These are phyloP conservation scores for Mrakia frigida DNA, from an alignment of 768 basidiomycete genomes.

Conservation along the genomic window DNA sequence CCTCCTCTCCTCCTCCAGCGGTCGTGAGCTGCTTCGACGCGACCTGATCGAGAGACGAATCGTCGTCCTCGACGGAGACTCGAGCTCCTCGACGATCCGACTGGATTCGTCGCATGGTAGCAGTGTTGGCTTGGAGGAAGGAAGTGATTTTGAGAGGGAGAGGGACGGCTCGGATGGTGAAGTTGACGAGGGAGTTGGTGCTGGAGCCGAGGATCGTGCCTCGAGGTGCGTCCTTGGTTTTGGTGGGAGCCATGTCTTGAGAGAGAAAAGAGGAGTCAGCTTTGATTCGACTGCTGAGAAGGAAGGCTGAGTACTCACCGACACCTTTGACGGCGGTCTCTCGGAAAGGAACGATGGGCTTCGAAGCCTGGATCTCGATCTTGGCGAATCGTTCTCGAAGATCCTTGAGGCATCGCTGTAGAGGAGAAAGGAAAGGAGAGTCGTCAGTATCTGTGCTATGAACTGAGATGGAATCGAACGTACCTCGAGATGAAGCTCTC, in stretches of 20 bases:
- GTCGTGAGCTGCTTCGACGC: constrained; percentile 31
- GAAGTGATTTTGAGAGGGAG: constrained; percentile 65
- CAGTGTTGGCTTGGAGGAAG: constrained; percentile 71
- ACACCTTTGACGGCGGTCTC: constrained; percentile 80
- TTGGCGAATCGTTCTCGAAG: constrained; percentile 90
- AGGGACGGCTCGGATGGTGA: constrained; percentile 75
- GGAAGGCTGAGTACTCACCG: constrained; percentile 50
- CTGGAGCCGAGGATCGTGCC: constrained; percentile 72
- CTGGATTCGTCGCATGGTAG: constrained; percentile 59
- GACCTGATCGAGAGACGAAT: constrained; percentile 33
- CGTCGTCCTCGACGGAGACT: constrained; percentile 35
- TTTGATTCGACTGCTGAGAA: neutral
- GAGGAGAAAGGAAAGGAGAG: neutral
- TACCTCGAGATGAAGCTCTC: constrained; percentile 92
- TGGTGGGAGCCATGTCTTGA: constrained; percentile 81
- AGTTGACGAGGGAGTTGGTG: constrained; percentile 66
- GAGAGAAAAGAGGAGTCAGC: constrained; percentile 24
- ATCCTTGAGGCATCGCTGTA: constrained; percentile 88
- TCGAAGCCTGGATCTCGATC: constrained; percentile 85
- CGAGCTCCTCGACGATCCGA: constrained; percentile 48
- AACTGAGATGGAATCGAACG: constrained; percentile 30
- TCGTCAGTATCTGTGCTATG: neutral
- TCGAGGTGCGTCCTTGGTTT: constrained; percentile 60
- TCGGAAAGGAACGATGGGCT: constrained; percentile 95
- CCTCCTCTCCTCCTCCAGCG: constrained; percentile 36